phyloP scores from a whole-genome alignment of 2,329 filamentous ascomycete species.

The Ophiognomonia clavigignenti-juglandacearum region DNA sequence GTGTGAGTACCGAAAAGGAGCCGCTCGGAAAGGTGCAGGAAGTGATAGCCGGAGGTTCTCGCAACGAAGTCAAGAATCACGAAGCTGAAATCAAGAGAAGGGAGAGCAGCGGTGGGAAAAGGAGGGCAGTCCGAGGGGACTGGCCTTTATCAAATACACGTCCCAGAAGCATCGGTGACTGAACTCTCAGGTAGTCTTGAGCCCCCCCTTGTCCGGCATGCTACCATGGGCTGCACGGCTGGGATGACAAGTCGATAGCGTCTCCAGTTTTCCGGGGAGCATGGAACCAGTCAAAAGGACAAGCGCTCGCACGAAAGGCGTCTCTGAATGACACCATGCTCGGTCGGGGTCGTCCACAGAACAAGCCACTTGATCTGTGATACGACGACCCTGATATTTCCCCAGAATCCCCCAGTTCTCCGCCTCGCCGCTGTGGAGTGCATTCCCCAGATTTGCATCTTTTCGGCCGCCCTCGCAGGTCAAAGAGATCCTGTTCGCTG shows the following conservation, averaged over 20 bases:
- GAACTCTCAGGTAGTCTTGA: not conserved
- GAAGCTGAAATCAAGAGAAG: not conserved
- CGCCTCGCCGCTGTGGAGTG: not conserved
- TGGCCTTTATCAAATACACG: too few relatives aligned
- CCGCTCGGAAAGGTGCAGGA: not conserved
- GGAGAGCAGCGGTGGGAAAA: too few relatives aligned
- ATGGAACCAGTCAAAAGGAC: not conserved
- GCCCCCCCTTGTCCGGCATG: not conserved
- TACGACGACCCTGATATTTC: not conserved
- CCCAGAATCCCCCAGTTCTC: not conserved
- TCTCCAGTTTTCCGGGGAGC: not conserved
- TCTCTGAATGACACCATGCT: too few relatives aligned
- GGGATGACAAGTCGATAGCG: not conserved
- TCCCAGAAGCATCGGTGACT: not conserved
- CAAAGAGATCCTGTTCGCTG: not conserved
- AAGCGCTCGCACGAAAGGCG: not conserved
- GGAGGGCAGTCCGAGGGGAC: too few relatives aligned
- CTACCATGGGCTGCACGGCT: too few relatives aligned
- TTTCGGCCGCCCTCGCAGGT: not conserved
- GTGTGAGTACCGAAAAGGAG: not conserved
- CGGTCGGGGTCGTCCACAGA: too few relatives aligned
- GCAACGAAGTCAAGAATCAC: not conserved
- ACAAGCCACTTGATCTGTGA: too few relatives aligned
- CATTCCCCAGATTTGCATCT: not conserved
- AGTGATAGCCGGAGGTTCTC: too few relatives aligned